Evolutionary conservation across 331 rosid genomes (phyloP).

Genomic region (Spiraea crenata): DNA sequence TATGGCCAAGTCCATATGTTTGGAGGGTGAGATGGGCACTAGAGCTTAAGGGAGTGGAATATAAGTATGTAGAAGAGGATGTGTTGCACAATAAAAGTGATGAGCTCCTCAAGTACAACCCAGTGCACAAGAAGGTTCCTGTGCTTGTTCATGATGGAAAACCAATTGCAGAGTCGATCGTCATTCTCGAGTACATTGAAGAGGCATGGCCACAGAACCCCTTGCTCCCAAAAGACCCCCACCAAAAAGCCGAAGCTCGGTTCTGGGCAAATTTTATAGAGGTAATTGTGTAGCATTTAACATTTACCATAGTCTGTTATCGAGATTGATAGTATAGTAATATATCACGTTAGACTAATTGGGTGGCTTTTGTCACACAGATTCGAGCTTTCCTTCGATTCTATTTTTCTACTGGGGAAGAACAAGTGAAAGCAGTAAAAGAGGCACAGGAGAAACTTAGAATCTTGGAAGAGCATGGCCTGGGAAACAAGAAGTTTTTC

Average conservation of each 20-base stretch:
- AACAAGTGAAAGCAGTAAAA: slow-evolving; percentile 3
- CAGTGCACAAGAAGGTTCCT: neutral
- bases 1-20: slow-evolving; percentile 19
- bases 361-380: too few species aligned
- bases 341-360: too few species aligned
- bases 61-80: slow-evolving; percentile 22
- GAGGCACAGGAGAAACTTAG: slow-evolving; percentile 3
- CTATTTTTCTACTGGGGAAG: slow-evolving; percentile 11
- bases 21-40: slow-evolving; percentile 31
- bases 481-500: slow-evolving; percentile 7
- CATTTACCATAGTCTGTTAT: too few species aligned
- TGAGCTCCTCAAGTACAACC: slow-evolving; percentile 6
- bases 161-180: slow-evolving; percentile 1
- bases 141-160: neutral
- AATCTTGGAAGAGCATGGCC: slow-evolving; percentile 21
- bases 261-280: slow-evolving; percentile 2
- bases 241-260: neutral
- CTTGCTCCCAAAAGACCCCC: neutral
- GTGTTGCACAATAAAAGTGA: slow-evolving; percentile 17
- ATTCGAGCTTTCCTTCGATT: neutral
- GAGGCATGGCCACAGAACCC: slow-evolving; percentile 10
- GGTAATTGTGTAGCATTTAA: too few species aligned
- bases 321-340: too few species aligned
- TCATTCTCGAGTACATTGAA: slow-evolving; percentile 11
- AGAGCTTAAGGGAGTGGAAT: neutral